Conservation (phyloP, 129 eudicot genomes). For the Helianthus tuberosus region DNA sequence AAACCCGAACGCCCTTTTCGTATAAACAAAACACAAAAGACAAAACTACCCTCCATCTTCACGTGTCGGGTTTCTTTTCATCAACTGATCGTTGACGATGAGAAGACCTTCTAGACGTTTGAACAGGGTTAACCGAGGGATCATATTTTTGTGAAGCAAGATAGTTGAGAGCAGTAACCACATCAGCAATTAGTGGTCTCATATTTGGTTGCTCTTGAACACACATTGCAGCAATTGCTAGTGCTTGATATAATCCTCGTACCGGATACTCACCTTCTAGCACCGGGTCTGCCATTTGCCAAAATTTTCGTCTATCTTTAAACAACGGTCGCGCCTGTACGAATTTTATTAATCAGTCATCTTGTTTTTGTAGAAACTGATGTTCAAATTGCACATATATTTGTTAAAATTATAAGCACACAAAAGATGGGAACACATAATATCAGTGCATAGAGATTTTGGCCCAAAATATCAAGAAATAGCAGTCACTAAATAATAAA, state of each 20-base stretch:
- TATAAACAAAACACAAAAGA: not conserved
- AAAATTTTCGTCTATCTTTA: conserved; percentile 76
- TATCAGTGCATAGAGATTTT: not conserved
- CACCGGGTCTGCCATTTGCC: conserved; percentile 75
- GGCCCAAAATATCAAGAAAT: conserved; percentile 1
- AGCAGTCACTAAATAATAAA: not conserved
- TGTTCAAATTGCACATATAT: too few relatives aligned
- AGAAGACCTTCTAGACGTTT: conserved; percentile 24
- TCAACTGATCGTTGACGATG: conserved; percentile 22
- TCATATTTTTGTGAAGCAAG: conserved; percentile 68
- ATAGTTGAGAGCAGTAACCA: conserved; percentile 74
- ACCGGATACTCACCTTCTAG: conserved; percentile 75
- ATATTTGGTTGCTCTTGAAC: conserved; percentile 69
- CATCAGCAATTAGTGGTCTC: conserved; percentile 74
- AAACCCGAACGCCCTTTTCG: conserved; percentile 11
- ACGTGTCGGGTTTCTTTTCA: conserved; percentile 1
- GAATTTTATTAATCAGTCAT: not conserved
- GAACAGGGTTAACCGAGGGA: conserved; percentile 44
- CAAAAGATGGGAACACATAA: not conserved
- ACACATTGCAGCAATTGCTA: conserved; percentile 95
- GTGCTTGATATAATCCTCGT: conserved; percentile 81
- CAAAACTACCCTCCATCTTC: conserved; percentile 4
- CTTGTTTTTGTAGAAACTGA: not conserved
- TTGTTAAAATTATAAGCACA: not conserved
- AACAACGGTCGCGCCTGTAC: conserved; percentile 83